Base-by-base conservation (phyloP, 257 asterid genomes). In the Solanum virginianum region DNA sequence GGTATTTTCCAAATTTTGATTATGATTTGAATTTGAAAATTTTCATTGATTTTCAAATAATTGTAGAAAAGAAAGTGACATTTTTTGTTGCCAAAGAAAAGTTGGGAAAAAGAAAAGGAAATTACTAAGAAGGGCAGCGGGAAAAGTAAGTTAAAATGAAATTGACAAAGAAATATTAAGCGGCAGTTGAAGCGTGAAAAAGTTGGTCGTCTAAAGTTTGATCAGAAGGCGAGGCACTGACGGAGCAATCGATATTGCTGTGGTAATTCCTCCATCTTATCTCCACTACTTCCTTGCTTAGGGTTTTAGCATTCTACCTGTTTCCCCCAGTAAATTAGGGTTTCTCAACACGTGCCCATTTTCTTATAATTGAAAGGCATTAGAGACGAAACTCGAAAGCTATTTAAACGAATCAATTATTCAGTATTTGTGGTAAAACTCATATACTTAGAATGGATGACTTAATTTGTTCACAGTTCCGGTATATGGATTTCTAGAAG, bases 321-420 rank as follows among this genome's bases (percentile, higher is more conserved):
- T 22, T 81, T 90, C 56, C 69, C 89, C 84, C 93, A 92, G 74
- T 89, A 56, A 72, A 20, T 92, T 89, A 94, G 93, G 98, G 99
- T 95, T 98, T 94, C 91, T 85, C 90, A 85, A 51, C 70, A 55
- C n/a, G 9, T 81, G 74, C n/a, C 56, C 3, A 72, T 72, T 72
- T 43, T 18, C n/a, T 29, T n/a, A 72, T 36, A 43, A 43, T 45
- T 72, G 32, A 43, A 72, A 43, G 39, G 80, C 36, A 43, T 43
- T 20, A 20, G 36, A 18, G 29, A 55, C 56, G 10, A 32, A 32
- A 32, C 36, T 32, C 36, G 36, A 43, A 43, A 24, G 56, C 56
- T 72, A 72, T 11, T 72, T 22, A 10, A 32, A 72, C 36, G 80
- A 70, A 39, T 70, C 79, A 17, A 43, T 45, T n/a, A n/a, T 29